Base-by-base conservation (phyloP, 768 basidiomycete species). In the Russula olivacea region DNA sequence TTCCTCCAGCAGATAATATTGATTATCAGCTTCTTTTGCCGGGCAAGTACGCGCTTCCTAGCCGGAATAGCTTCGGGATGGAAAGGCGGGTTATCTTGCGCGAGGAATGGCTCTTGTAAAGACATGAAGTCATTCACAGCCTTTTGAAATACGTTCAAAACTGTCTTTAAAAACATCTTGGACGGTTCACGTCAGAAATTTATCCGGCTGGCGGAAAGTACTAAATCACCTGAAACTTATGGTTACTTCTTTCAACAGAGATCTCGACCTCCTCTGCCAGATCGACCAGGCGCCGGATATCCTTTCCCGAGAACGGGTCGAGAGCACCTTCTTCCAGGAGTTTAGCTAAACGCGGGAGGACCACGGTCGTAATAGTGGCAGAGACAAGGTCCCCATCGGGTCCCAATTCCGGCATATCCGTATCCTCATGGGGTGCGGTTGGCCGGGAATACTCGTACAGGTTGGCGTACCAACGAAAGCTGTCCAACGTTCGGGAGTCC, bases 361-460 rank as follows among this genome's bases (percentile, higher is more conserved):
- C 77, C 0, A 86, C 85, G 0, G 89, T 90, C n/a, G 89, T 85
- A 19, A 95, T 81, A 86, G 95, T 93, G 0, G 89, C 85, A 14
- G 90, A 84, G 38, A 93, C 88, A 25, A 97, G 77, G 70, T 97
- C 93, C 10, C 90, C 93, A 63, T 93, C 92, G 0, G 89, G 84
- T 1, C 91, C 89, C 23, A 91, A 73, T 58, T 86, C 84, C 23
- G 80, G 73, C 64, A 83, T 83, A 59, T 81, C 82, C 15, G 75
- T 78, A 6, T 59, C 48, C 4, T 52, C 49, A 19, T 49, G 71
- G 63, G 21, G 72, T 68, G 69, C 67, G 15, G 45, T 65, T 49
- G 59, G 61, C 19, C 56, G 6, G 65, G 88, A 92, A 71, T 95
- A 97, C 32, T 82, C 80, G 69, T 93, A 86, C 4, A 97, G 74